phyloP scores from a whole-genome alignment of 2,329 filamentous ascomycete genomes.

The Ilyonectria destructans region DNA sequence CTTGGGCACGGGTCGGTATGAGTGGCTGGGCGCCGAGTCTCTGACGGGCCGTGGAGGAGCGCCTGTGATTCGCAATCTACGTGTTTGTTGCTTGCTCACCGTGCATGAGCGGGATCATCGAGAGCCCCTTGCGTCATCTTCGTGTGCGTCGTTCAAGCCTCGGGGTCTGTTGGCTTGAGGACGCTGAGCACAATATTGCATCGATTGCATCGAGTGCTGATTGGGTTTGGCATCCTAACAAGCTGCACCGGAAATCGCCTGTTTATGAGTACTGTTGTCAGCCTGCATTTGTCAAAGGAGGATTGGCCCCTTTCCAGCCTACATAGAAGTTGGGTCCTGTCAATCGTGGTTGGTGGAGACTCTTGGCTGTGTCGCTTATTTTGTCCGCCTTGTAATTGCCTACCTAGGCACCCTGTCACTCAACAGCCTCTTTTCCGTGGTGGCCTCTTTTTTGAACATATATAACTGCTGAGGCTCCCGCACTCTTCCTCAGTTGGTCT shows the following conservation, averaged over 20 bases:
- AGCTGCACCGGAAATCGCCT: neutral
- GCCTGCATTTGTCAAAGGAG: neutral
- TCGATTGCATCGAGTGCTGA: neutral
- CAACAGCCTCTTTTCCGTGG: constrained; percentile 11
- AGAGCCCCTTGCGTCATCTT: neutral
- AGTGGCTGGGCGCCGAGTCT: constrained; percentile 17
- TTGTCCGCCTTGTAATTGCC: constrained; percentile 32
- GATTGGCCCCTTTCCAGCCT: constrained; percentile 6
- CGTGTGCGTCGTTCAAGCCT: neutral
- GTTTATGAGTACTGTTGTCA: neutral
- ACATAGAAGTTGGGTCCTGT: constrained; percentile 33
- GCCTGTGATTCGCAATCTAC: neutral
- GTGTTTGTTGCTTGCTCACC: too few species aligned
- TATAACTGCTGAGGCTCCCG: neutral
- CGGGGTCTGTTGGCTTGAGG: neutral
- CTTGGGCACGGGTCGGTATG: constrained; percentile 14
- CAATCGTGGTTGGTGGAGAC: constrained; percentile 38
- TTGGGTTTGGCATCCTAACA: neutral
- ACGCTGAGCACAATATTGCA: neutral
- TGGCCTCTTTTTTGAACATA: neutral
- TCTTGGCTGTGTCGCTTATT: constrained; percentile 45
- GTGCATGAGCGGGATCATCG: neutral
- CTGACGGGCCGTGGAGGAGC: neutral
- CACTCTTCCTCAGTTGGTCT: neutral
- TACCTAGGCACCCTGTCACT: constrained; percentile 7